Conservation (phyloP, 345 rosid species). For the Camelina laxa region DNA sequence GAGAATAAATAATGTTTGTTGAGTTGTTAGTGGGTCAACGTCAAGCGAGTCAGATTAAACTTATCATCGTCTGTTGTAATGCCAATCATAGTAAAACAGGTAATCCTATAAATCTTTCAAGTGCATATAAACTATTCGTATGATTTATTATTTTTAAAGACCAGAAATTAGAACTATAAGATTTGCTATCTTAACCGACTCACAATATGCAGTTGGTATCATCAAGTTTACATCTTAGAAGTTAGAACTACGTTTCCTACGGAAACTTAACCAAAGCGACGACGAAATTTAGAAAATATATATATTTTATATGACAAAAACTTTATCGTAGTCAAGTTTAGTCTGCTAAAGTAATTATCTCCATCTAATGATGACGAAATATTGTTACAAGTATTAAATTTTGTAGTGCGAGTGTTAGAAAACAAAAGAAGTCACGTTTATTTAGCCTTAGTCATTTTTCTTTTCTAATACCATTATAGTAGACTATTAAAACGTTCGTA, state of each 20-base stretch:
- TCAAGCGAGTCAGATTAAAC: neutral
- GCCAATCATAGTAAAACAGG: neutral
- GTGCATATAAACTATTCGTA: neutral
- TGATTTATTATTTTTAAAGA: too few species aligned
- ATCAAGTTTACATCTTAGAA: neutral
- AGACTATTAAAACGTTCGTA: neutral
- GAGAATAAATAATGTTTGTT: too few species aligned
- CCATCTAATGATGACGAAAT: neutral
- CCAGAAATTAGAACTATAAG: too few species aligned
- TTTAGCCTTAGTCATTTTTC: neutral
- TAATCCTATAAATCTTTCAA: neutral
- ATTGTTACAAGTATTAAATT: neutral
- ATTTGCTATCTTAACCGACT: too few species aligned
- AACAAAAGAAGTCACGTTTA: slow-evolving; percentile 5
- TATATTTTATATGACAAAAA: neutral
- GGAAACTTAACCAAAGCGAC: neutral
- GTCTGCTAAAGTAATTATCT: neutral
- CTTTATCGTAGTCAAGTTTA: neutral
- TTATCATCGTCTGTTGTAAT: neutral
- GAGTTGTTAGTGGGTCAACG: neutral
- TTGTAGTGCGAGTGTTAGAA: neutral
- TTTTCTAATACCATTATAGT: neutral
- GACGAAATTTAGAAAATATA: too few species aligned
- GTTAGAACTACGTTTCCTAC: neutral
- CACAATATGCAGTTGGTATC: too few species aligned